phyloP scores from a whole-genome alignment of 208 protist species.

The Phytomonas sp. region DNA sequence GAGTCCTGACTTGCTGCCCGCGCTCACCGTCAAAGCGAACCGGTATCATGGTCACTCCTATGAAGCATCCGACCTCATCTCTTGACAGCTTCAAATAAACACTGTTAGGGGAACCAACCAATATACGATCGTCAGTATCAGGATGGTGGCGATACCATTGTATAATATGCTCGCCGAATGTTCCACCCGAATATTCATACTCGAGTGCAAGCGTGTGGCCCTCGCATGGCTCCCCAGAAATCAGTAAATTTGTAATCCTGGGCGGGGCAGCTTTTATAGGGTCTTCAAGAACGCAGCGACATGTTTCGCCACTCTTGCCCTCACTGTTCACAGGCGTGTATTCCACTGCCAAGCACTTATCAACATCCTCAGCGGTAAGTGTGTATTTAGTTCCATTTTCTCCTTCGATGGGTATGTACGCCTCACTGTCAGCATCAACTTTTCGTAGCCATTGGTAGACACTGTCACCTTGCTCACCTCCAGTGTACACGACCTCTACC shows the following conservation, averaged over 20 bases:
- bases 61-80: slow-evolving; percentile 78
- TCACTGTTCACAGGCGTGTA: slow-evolving; percentile 84
- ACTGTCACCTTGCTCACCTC: slow-evolving; percentile 82
- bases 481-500: slow-evolving; percentile 77
- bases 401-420: slow-evolving; percentile 73
- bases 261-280: slow-evolving; percentile 69
- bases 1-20: slow-evolving; percentile 49
- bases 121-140: slow-evolving; percentile 25
- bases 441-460: slow-evolving; percentile 89
- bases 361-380: slow-evolving; percentile 75
- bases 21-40: slow-evolving; percentile 72
- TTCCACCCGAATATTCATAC: slow-evolving; percentile 79
- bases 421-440: slow-evolving; percentile 16
- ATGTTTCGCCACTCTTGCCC: slow-evolving; percentile 83
- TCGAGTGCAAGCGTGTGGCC: slow-evolving; percentile 65
- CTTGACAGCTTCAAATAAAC: slow-evolving; percentile 43
- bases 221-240: slow-evolving; percentile 67
- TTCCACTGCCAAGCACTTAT: slow-evolving; percentile 83
- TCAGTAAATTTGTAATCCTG: slow-evolving; percentile 41
- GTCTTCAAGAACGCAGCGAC: slow-evolving; percentile 83
- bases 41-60: slow-evolving; percentile 80
- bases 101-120: slow-evolving; percentile 69
- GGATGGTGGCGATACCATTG: slow-evolving; percentile 84
- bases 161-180: slow-evolving; percentile 70
- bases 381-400: slow-evolving; percentile 74